These are phyloP conservation scores for Atalantia buxifolia DNA, from an alignment of 345 rosid species.

Conservation along the genomic window DNA sequence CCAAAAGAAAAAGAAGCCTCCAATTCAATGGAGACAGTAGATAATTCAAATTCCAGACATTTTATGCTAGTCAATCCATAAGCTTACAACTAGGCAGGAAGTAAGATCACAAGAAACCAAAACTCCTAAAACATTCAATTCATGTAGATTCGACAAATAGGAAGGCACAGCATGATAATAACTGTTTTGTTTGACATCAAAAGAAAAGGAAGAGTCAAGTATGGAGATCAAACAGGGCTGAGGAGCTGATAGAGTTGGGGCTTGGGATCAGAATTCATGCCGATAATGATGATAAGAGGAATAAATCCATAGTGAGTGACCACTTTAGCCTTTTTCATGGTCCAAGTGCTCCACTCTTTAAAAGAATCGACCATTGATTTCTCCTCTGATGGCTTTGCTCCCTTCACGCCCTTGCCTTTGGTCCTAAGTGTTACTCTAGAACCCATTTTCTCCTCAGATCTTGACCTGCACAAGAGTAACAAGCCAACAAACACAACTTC, in stretches of 20 bases:
- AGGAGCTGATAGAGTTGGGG: constrained; percentile 89
- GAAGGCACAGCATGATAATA: background rate
- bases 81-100: background rate
- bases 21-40: background rate
- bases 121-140: background rate
- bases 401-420: constrained; percentile 48
- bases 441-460: constrained; percentile 11
- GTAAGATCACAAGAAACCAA: background rate
- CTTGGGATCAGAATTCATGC: constrained; percentile 95
- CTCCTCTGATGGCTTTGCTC: constrained; percentile 52
- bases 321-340: constrained; percentile 85
- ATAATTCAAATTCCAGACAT: background rate
- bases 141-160: constrained; percentile 3
- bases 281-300: constrained; percentile 78
- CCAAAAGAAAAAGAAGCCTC: background rate
- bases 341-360: constrained; percentile 95
- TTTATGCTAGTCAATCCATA: background rate
- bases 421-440: constrained; percentile 22
- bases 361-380: constrained; percentile 40
- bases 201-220: background rate
- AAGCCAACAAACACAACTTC: background rate
- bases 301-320: constrained; percentile 89
- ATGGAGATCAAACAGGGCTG: constrained; percentile 61
- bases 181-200: background rate
- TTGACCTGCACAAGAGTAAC: background rate